Evolutionary conservation across 2,329 filamentous ascomycete species (phyloP).

Genomic region (Tolypocladium amazonense): DNA sequence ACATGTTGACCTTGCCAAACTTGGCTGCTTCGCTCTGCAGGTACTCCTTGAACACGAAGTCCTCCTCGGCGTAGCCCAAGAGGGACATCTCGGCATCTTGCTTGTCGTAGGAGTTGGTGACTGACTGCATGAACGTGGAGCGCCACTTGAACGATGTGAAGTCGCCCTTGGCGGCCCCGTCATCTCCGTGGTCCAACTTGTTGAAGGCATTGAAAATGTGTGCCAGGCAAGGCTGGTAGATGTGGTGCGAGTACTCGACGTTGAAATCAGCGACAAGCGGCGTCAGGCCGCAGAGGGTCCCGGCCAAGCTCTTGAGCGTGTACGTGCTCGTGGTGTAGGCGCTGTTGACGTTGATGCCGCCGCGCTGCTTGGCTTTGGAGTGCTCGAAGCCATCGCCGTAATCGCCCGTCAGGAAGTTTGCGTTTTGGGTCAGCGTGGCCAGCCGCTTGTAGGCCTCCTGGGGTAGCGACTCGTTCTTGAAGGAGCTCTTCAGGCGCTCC

Average conservation of each 20-base stretch:
- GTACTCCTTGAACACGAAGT: conserved; percentile 17
- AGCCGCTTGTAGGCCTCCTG: conserved; percentile 16
- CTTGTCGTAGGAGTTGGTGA: conserved; percentile 22
- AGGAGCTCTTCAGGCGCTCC: conserved; percentile 21
- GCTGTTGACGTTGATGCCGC: conserved; percentile 28
- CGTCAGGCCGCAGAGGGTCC: conserved; percentile 28
- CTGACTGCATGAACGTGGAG: conserved; percentile 21
- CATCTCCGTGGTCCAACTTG: conserved; percentile 4
- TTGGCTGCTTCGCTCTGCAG: conserved; percentile 16
- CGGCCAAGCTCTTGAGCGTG: conserved; percentile 31
- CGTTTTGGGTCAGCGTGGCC: conserved; percentile 17
- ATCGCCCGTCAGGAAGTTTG: conserved; percentile 22
- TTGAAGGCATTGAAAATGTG: conserved; percentile 26
- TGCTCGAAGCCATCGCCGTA: conserved; percentile 22
- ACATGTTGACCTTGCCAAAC: conserved; percentile 16
- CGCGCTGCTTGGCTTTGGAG: conserved; percentile 15
- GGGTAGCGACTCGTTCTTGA: conserved; percentile 19
- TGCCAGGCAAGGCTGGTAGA: conserved; percentile 34
- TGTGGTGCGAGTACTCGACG: conserved; percentile 26
- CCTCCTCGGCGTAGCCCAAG: conserved; percentile 17
- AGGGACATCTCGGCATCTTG: conserved; percentile 17
- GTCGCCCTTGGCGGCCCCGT: conserved; percentile 1
- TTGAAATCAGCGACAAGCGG: conserved; percentile 32
- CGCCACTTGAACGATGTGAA: conserved; percentile 19
- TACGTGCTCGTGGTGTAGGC: conserved; percentile 30